Conservation (phyloP, 1,284 basidiomycete genomes). For the Fomes fomentarius region DNA sequence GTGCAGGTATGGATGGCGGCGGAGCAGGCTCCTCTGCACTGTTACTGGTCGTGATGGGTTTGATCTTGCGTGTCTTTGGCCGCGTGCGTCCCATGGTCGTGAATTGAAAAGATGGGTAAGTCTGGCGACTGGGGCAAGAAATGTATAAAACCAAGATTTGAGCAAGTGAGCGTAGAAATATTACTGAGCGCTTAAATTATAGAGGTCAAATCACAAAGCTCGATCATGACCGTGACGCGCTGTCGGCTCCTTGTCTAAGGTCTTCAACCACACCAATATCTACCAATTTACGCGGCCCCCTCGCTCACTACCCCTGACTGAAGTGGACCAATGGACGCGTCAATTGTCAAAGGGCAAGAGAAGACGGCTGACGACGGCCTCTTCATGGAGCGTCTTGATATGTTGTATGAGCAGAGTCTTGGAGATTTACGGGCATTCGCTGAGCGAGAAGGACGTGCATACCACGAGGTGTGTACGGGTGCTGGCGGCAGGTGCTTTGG, state of each 20-base stretch:
- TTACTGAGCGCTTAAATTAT: slow-evolving; percentile 24
- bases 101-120: too few relatives aligned
- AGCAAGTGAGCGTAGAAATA: slow-evolving; percentile 6
- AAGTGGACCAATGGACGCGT: not conserved
- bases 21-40: slow-evolving; percentile 32
- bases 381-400: slow-evolving; percentile 62
- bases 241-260: not conserved
- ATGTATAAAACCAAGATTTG: too few relatives aligned
- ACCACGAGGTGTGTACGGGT: slow-evolving; percentile 56
- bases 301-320: not conserved
- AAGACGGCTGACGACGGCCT: slow-evolving; percentile 44
- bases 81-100: slow-evolving; percentile 65
- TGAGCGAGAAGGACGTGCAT: slow-evolving; percentile 56
- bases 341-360: slow-evolving; percentile 23
- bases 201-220: slow-evolving; percentile 7
- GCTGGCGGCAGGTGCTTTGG: not conserved
- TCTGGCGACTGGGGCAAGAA: too few relatives aligned
- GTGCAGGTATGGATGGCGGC: slow-evolving; percentile 47
- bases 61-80: slow-evolving; percentile 54
- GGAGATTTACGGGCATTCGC: slow-evolving; percentile 62
- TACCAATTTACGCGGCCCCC: not conserved
- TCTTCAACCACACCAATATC: slow-evolving; percentile 3
- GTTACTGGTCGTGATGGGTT: slow-evolving; percentile 35
- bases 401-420: slow-evolving; percentile 59
- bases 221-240: not conserved